phyloP scores from a whole-genome alignment of 2,329 filamentous ascomycete species.

The Raffaelea deltoideospora region DNA sequence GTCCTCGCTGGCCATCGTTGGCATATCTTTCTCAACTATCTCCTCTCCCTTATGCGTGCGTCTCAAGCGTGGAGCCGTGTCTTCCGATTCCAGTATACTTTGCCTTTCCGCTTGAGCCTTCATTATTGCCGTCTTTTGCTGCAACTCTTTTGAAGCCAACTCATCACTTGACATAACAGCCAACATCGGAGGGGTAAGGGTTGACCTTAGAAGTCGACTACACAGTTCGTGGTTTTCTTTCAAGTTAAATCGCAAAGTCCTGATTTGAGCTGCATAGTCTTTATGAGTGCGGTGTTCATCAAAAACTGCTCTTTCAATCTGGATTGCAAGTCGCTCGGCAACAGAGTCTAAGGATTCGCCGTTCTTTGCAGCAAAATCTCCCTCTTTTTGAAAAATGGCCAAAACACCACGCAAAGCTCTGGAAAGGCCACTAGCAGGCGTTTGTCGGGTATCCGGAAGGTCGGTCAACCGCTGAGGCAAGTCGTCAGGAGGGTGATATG shows the following conservation, averaged over 20 bases:
- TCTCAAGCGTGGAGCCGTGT: slow-evolving; percentile 64
- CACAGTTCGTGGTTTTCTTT: slow-evolving; percentile 75
- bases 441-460: slow-evolving; percentile 49
- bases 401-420: slow-evolving; percentile 56
- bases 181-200: slow-evolving; percentile 57
- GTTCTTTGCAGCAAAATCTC: slow-evolving; percentile 45
- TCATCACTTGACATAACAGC: slow-evolving; percentile 83
- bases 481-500: slow-evolving; percentile 35
- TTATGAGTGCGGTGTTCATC: slow-evolving; percentile 37
- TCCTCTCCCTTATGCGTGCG: slow-evolving; percentile 94
- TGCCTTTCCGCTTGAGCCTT: slow-evolving; percentile 68
- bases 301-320: slow-evolving; percentile 61
- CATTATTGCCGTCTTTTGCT: slow-evolving; percentile 61
- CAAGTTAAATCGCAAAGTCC: slow-evolving; percentile 69
- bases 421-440: slow-evolving; percentile 53
- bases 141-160: slow-evolving; percentile 81
- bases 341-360: slow-evolving; percentile 48
- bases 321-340: slow-evolving; percentile 56
- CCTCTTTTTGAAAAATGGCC: slow-evolving; percentile 49
- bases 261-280: slow-evolving; percentile 48
- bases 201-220: slow-evolving; percentile 56
- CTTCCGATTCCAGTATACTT: slow-evolving; percentile 65
- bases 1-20: slow-evolving; percentile 19
- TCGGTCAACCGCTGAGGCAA: slow-evolving; percentile 34
- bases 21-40: slow-evolving; percentile 62